Percentiles rank a stretch among this genome's conserved stretches.
phyloP scores from a whole-genome alignment of 1,284 basidiomycete genomes.

The Cerioporus squamosus region DNA sequence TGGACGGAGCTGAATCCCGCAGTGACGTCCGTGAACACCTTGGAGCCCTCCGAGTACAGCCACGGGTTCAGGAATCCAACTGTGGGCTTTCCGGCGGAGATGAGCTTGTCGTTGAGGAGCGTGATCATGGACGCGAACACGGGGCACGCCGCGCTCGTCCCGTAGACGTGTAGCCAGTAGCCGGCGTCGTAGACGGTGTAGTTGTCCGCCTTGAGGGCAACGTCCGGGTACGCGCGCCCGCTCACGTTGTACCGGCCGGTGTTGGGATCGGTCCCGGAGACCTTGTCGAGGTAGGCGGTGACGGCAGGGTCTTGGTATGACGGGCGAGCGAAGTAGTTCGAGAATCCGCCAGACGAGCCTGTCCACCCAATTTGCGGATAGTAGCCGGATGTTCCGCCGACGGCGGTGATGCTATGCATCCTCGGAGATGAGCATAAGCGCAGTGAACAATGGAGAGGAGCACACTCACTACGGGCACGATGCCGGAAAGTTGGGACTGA shows the following conservation, averaged over 20 bases:
- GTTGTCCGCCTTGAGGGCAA: constrained; percentile 29
- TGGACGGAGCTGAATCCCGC: constrained; percentile 28
- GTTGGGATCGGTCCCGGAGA: constrained; percentile 32
- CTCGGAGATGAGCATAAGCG: not conserved
- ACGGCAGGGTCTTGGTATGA: constrained; percentile 42
- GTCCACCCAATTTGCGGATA: constrained; percentile 44
- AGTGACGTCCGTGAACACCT: constrained; percentile 26
- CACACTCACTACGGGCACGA: constrained; percentile 46
- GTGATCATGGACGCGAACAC: constrained; percentile 54
- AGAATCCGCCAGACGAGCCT: constrained; percentile 62
- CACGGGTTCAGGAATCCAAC: constrained; percentile 55
- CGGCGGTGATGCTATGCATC: constrained; percentile 55
- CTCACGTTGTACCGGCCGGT: constrained; percentile 29
- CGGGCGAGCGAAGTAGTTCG: constrained; percentile 44
- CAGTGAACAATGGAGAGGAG: not conserved
- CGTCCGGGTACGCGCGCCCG: constrained; percentile 36
- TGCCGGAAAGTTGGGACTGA: constrained; percentile 72
- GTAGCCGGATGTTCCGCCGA: constrained; percentile 54
- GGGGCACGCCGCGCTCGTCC: constrained; percentile 51
- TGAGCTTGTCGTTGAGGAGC: constrained; percentile 56
- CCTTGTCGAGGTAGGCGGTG: constrained; percentile 24
- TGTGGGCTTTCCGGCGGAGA: constrained; percentile 40
- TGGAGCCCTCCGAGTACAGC: constrained; percentile 28
- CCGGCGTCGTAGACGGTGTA: constrained; percentile 36
- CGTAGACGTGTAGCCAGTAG: constrained; percentile 48